phyloP scores from a whole-genome alignment of 106 monocot species.

The Iris macrosiphon region DNA sequence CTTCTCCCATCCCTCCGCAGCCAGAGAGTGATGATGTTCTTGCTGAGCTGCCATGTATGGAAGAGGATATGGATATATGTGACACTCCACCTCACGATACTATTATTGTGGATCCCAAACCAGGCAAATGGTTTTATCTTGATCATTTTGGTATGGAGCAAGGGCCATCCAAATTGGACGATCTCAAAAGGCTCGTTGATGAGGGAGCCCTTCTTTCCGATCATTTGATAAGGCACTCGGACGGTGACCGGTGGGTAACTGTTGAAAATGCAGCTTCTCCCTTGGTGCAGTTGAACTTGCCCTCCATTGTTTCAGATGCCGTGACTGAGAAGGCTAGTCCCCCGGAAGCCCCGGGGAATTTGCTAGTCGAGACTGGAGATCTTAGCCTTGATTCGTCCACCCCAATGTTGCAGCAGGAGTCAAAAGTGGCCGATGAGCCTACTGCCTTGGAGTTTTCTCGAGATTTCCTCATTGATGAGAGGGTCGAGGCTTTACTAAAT shows the following conservation, averaged over 20 bases:
- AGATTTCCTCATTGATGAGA: slow-evolving; percentile 63
- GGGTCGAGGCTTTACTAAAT: slow-evolving; percentile 68
- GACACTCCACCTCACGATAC: slow-evolving; percentile 85
- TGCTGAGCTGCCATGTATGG: slow-evolving; percentile 72
- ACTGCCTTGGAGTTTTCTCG: slow-evolving; percentile 9
- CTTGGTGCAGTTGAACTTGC: slow-evolving; percentile 35
- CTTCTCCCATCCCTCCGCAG: slow-evolving; percentile 34
- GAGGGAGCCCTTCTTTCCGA: slow-evolving; percentile 78
- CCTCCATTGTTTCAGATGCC: slow-evolving; percentile 64
- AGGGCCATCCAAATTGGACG: slow-evolving; percentile 76
- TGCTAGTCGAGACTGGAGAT: slow-evolving; percentile 47
- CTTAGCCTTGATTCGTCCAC: slow-evolving; percentile 20
- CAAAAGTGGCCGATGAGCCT: slow-evolving; percentile 12
- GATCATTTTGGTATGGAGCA: slow-evolving; percentile 79
- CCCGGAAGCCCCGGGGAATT: slow-evolving; percentile 75
- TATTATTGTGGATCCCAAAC: slow-evolving; percentile 15
- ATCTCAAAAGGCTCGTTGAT: slow-evolving; percentile 74
- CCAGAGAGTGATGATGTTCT: slow-evolving; percentile 19
- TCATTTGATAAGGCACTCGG: slow-evolving; percentile 94
- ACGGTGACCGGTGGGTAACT: slow-evolving; percentile 84
- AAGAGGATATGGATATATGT: slow-evolving; percentile 99
- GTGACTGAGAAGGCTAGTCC: slow-evolving; percentile 66
- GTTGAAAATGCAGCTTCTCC: slow-evolving; percentile 98
- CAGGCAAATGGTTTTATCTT: slow-evolving; percentile 90
- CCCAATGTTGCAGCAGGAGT: slow-evolving; percentile 16